Evolutionary conservation across 176 grass and related monocot genomes (phyloP).

Genomic region (Oryza meridionalis): DNA sequence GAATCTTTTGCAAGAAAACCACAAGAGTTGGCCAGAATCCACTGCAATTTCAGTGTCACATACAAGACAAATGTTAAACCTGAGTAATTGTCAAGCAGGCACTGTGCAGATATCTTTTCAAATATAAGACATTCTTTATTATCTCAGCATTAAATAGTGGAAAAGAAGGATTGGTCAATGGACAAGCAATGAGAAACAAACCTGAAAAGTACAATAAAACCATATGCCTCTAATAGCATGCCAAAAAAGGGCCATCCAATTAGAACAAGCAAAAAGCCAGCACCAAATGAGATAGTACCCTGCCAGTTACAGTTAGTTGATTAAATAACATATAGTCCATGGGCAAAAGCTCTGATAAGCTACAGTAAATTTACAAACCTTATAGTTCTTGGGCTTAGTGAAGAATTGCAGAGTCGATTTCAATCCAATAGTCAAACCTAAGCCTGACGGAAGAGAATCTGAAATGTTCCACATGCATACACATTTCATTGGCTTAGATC

Average conservation of each 20-base stretch:
- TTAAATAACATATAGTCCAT: background rate
- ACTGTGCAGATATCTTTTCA: background rate
- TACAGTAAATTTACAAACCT: constrained; percentile 48
- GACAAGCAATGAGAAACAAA: constrained; percentile 2
- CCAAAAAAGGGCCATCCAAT: constrained; percentile 92
- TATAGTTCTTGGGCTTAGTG: constrained; percentile 94
- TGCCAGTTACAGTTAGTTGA: constrained; percentile 45
- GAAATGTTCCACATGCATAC: constrained; percentile 37
- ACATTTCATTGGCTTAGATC: constrained; percentile 13
- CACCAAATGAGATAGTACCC: constrained; percentile 95
- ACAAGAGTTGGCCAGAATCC: constrained; percentile 93
- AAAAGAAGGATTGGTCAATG: too few relatives aligned
- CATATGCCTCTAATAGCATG: constrained; percentile 98
- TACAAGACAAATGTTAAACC: too few relatives aligned
- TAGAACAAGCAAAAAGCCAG: constrained; percentile 83
- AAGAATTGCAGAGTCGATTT: constrained; percentile 99
- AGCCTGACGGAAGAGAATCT: constrained; percentile 93
- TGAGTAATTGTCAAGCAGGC: too few relatives aligned
- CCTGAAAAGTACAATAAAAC: constrained; percentile 95
- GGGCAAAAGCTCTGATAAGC: background rate
- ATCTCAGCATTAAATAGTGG: too few relatives aligned
- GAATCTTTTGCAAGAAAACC: constrained; percentile 92
- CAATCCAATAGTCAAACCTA: constrained; percentile 92
- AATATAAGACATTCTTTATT: too few relatives aligned
- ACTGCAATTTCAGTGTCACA: constrained; percentile 45